phyloP scores from a whole-genome alignment of 257 asterid genomes.

The Paraleonurus japonicus region DNA sequence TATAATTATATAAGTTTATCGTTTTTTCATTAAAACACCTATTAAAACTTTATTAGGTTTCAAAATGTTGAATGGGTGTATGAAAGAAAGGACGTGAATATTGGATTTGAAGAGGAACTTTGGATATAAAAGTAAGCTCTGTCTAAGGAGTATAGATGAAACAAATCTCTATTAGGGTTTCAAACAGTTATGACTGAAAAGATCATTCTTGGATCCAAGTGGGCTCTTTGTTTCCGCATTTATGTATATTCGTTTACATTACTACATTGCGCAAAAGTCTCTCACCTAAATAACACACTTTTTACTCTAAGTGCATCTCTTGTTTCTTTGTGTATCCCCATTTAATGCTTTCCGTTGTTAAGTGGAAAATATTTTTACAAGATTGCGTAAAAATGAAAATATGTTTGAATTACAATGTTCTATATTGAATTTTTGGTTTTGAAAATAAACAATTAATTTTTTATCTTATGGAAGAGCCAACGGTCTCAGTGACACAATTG shows the following conservation, averaged over 20 bases:
- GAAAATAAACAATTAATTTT: neutral
- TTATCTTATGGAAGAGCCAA: neutral
- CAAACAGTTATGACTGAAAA: neutral
- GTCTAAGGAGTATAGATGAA: neutral
- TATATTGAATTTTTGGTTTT: neutral
- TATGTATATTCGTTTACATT: neutral
- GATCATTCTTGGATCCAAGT: neutral
- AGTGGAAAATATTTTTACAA: neutral
- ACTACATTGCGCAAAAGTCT: neutral
- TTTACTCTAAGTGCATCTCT: neutral
- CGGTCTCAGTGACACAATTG: no score
- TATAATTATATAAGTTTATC: neutral
- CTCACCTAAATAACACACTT: neutral
- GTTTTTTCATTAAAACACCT: neutral
- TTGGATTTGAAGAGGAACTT: neutral
- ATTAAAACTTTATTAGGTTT: neutral
- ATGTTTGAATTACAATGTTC: neutral
- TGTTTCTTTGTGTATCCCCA: neutral
- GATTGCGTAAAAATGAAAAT: neutral
- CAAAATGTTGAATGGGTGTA: neutral
- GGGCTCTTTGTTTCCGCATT: neutral
- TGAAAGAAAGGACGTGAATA: neutral
- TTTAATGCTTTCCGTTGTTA: neutral
- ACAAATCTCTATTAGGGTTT: neutral
- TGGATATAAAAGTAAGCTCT: neutral